Base-by-base conservation (phyloP, 192 early-diverging fungal species). In the Pilobolus umbonatus region DNA sequence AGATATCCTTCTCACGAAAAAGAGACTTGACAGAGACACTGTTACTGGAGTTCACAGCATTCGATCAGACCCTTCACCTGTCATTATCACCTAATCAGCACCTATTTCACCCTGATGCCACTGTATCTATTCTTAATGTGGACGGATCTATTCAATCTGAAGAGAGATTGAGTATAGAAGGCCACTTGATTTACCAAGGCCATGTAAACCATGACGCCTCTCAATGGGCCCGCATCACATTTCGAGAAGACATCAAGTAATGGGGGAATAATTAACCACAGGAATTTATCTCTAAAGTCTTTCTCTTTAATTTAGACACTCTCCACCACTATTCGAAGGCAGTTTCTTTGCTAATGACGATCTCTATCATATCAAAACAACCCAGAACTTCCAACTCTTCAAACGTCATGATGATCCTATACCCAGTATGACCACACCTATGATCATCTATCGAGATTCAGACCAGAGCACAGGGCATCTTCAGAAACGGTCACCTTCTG, bases 71-170 rank as follows among this genome's bases (percentile, higher is more conserved):
- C 2, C 84, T 84, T 51, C 56, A 71, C 40, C 73, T 90, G 43
- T 61, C 87, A 31, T 66, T 90, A 15, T 82, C 83, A 55, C 86
- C 81, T 19, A 90, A 90, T 65, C 53, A 66, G 12, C 85, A 88
- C 55, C 60, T 90, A 30, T 64, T 90, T 47, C 88, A 90, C 57
- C 80, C 86, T 1, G 67, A 87, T 7, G 83, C 84, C 2, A 75
- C 53, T 17, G 39, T 42, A 42, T 17, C 39, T 22, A 69, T 59
- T 19, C 14, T 56, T 17, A 19, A 62, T 24, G 36, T 29, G 34
- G 19, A 42, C 12, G 75, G 59, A 40, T 72, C 46, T 14, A 68
- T 51, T 39, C 68, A 71, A 17, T 5, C 39, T 3, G 38, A 54
- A 9, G 65, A 82, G 51, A 67, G 73, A 49, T 52, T 69, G 40